Conservation (phyloP, 305 asterid genomes). For the Rubia tinctorum region DNA sequence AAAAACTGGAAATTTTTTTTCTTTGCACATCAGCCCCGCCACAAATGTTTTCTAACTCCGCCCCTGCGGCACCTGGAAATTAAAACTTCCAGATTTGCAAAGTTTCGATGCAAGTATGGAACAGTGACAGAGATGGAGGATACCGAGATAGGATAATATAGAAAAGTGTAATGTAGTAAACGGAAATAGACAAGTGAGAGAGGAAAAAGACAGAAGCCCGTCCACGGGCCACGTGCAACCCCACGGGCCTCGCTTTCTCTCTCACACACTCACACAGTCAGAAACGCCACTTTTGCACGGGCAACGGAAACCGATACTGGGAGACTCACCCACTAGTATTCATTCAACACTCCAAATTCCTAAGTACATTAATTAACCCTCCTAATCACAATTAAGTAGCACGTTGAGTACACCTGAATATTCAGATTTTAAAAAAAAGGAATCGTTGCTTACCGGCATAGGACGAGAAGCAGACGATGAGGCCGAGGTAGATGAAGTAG, state of each 20-base stretch:
- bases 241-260: conserved; percentile 13
- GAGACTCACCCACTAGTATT: conserved; percentile 1
- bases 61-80: conserved; percentile 7
- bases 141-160: conserved; percentile 30
- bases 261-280: conserved; percentile 25
- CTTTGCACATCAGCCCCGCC: too few species aligned
- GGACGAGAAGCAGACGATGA: conserved; percentile 89
- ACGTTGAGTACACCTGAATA: not conserved
- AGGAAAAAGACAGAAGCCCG: conserved; percentile 66
- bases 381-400: not conserved
- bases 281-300: not conserved
- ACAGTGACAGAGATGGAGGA: conserved; percentile 61
- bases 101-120: not conserved
- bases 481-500: conserved; percentile 93
- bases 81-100: not conserved
- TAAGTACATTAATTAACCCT: not conserved
- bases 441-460: conserved; percentile 73
- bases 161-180: conserved; percentile 27
- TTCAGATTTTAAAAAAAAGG: conserved; percentile 7
- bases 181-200: conserved; percentile 55
- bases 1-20: too few species aligned
- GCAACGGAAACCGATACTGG: not conserved
- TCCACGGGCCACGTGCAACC: conserved; percentile 92
- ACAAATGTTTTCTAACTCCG: too few species aligned
- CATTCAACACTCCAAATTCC: not conserved